Evolutionary conservation across 2,329 filamentous ascomycete genomes (phyloP).

Genomic region (Aspergillus flavus): DNA sequence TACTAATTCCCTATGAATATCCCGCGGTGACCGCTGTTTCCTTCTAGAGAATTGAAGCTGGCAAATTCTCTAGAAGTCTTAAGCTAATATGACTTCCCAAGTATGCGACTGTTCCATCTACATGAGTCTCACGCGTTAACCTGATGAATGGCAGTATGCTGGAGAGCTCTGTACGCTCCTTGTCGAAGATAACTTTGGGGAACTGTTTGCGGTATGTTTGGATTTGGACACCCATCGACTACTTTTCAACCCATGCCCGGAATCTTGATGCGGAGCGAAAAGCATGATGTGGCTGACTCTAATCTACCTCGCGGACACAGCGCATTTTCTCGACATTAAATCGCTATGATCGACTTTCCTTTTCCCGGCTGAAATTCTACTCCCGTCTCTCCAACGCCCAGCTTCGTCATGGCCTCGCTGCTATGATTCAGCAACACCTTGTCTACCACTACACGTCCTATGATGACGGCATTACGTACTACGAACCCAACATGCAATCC

Average conservation of each 20-base stretch:
- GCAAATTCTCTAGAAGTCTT: slow-evolving; percentile 73
- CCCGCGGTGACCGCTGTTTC: slow-evolving; percentile 67
- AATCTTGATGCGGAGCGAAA: neutral
- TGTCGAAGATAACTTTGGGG: slow-evolving; percentile 85
- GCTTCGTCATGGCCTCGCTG: slow-evolving; percentile 76
- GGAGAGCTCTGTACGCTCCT: slow-evolving; percentile 89
- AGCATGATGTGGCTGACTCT: slow-evolving; percentile 6
- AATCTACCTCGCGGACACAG: slow-evolving; percentile 48
- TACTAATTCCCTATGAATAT: slow-evolving; percentile 31
- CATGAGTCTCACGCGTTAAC: slow-evolving; percentile 28
- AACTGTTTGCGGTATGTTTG: slow-evolving; percentile 80
- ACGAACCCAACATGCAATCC: slow-evolving; percentile 78
- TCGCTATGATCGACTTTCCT: slow-evolving; percentile 74
- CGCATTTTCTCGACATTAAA: slow-evolving; percentile 81
- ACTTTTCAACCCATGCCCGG: neutral
- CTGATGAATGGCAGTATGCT: slow-evolving; percentile 57
- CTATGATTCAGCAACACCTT: slow-evolving; percentile 87
- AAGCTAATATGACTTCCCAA: slow-evolving; percentile 53
- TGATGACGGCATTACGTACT: slow-evolving; percentile 68
- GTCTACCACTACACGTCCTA: slow-evolving; percentile 71
- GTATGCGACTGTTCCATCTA: slow-evolving; percentile 47
- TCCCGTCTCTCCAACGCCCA: slow-evolving; percentile 74
- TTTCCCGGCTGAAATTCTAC: slow-evolving; percentile 69
- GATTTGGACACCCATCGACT: neutral
- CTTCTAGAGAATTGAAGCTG: slow-evolving; percentile 71